Evolutionary conservation across 257 asterid genomes (phyloP).

Genomic region (Solanum clarkiae): DNA sequence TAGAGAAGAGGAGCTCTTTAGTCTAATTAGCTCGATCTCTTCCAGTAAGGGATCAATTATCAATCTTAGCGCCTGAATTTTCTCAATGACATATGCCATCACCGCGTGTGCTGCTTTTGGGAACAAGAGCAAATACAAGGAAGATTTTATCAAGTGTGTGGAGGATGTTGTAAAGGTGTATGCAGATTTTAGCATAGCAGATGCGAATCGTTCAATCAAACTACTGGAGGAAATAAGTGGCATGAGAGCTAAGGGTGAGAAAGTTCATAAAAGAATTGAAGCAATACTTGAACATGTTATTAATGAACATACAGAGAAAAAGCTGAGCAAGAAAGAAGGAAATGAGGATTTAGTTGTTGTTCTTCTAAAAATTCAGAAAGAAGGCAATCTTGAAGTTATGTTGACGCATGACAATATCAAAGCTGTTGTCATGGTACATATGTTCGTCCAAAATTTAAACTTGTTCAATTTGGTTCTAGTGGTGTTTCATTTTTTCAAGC

Average conservation of each 20-base stretch:
- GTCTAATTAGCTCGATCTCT: too few relatives aligned
- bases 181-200: too few relatives aligned
- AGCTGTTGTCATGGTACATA: conserved; percentile 10
- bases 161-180: too few relatives aligned
- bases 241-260: conserved; percentile 3
- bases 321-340: too few relatives aligned
- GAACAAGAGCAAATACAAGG: too few relatives aligned
- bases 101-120: too few relatives aligned
- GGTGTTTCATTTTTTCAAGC: background rate
- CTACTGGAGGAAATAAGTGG: conserved; percentile 7
- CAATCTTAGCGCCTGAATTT: too few relatives aligned
- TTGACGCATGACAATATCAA: background rate
- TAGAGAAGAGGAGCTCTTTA: too few relatives aligned
- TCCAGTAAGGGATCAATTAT: too few relatives aligned
- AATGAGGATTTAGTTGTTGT: background rate
- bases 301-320: background rate
- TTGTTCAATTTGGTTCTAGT: background rate
- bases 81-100: too few relatives aligned
- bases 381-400: conserved; percentile 1
- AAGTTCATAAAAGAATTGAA: conserved; percentile 8
- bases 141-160: too few relatives aligned
- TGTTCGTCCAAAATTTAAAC: background rate
- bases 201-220: background rate
- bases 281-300: conserved; percentile 13
- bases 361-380: conserved; percentile 3